These are phyloP conservation scores for Aegilops longissima DNA, from an alignment of 176 grass and related monocot species.

Conservation along the genomic window DNA sequence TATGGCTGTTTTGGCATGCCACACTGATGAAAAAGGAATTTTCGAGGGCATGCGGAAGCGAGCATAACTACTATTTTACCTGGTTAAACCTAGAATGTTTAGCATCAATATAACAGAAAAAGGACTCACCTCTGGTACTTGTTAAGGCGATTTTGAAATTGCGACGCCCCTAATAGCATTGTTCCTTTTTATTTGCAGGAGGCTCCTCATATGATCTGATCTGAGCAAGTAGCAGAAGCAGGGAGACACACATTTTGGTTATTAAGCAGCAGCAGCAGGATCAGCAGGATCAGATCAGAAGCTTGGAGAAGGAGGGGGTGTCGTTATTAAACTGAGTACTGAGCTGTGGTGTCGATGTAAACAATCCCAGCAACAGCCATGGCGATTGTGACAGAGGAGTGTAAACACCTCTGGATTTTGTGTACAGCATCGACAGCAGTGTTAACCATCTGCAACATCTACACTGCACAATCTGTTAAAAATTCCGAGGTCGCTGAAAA, in stretches of 20 bases:
- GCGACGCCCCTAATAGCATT: not conserved
- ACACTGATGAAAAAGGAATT: not conserved
- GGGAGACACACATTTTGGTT: not conserved
- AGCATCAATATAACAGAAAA: not conserved
- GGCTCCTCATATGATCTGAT: not conserved
- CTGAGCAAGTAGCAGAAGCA: not conserved
- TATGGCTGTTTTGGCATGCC: not conserved
- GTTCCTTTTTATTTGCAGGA: not conserved
- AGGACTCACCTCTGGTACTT: not conserved
- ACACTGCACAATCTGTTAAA: not conserved
- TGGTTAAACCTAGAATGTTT: not conserved
- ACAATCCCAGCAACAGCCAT: not conserved
- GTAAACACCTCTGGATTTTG: not conserved
- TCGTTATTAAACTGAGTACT: too few species aligned
- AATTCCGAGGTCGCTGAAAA: too few species aligned
- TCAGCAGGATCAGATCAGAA: not conserved
- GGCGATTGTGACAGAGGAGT: not conserved
- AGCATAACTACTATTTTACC: not conserved
- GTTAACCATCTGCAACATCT: not conserved
- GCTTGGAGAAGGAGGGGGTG: not conserved
- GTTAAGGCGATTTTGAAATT: not conserved
- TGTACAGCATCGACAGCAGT: not conserved
- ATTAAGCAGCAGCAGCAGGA: not conserved
- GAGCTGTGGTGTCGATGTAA: too few species aligned
- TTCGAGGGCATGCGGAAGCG: not conserved